Evolutionary conservation across 306 rosid genomes (phyloP), one percentile per base, ranked within the genome.

Genomic region (Vicia faba): DNA sequence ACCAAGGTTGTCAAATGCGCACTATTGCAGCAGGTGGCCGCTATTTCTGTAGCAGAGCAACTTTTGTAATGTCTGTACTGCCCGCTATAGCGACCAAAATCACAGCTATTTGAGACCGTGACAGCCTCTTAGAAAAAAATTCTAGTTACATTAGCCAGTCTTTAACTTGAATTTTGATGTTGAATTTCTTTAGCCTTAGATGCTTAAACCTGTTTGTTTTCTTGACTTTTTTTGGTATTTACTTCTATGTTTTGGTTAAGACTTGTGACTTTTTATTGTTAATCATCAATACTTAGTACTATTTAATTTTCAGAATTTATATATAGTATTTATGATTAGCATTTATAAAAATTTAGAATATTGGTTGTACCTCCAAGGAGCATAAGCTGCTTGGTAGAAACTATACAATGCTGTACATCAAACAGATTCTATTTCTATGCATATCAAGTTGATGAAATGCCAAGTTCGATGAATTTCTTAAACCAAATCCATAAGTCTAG

Each of bases 401-500:
- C 68, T 18, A 25, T 8, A 40, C 26, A 29, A 57, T 58, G 56
- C 15, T 46, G 18, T 8, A 33, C 60, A 60, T 46, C n/a, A 15
- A n/a, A 20, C 13, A 59, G 28, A 40, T 48, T 75, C 49, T 33
- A 51, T 65, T 70, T 58, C 26, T 11, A 51, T 31, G 69, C 31
- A 57, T 44, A 51, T 67, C 25, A 73, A 57, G 66, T 41, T 33
- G 61, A 43, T 39, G 60, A 80, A 63, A 35, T 38, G 18, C 28
- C 20, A 62, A 53, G 49, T 70, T 68, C 71, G 71, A 28, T 10
- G 61, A 60, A 73, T 35, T 66, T 49, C 11, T 46, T 29, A 4
- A 69, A 18, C 45, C 36, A 70, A 48, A 70, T 57, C 8, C 56
- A 38, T 66, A 28, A 48, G 53, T 25, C 48, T 26, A 66, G 44